phyloP scores from a whole-genome alignment of 305 asterid genomes.

The Fraxinus velutina region DNA sequence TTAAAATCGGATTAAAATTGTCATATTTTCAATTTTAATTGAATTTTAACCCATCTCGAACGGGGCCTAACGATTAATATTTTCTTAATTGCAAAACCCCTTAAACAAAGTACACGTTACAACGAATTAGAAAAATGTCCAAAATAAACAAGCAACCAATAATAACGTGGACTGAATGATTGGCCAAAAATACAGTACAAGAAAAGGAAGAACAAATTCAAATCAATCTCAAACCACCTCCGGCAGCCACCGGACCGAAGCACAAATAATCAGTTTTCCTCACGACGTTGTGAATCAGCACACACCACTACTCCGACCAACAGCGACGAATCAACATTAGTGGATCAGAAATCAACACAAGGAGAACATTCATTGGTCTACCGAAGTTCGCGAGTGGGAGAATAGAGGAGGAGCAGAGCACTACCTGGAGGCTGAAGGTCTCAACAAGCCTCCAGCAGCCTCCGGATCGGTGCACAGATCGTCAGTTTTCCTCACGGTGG shows the following conservation, averaged over 20 bases:
- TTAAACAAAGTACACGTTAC: not conserved
- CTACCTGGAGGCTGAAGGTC: conserved; percentile 34
- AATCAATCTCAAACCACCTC: conserved; percentile 33
- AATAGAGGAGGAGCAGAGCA: conserved; percentile 30
- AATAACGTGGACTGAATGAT: not conserved
- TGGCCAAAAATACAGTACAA: not conserved
- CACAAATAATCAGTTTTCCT: conserved; percentile 70
- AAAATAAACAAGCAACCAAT: not conserved
- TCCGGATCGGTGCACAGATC: conserved; percentile 63
- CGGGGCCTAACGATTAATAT: not conserved
- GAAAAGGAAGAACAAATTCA: not conserved
- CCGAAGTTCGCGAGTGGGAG: conserved; percentile 41
- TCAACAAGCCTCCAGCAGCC: conserved; percentile 42
- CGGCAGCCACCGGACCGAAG: conserved; percentile 54
- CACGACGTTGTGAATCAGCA: conserved; percentile 58
- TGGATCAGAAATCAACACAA: conserved; percentile 49
- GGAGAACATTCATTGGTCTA: conserved; percentile 52
- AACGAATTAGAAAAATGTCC: not conserved
- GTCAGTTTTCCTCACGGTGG: conserved; percentile 73
- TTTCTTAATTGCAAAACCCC: not conserved
- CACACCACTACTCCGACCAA: conserved; percentile 49
- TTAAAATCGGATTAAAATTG: no score
- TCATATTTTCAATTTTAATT: no score
- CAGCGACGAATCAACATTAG: conserved; percentile 49
- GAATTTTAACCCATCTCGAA: no score